Evolutionary conservation across 495 filamentous ascomycete genomes (phyloP), one percentile per base, ranked within the genome.

Genomic region (Parachaetomium inaequale): DNA sequence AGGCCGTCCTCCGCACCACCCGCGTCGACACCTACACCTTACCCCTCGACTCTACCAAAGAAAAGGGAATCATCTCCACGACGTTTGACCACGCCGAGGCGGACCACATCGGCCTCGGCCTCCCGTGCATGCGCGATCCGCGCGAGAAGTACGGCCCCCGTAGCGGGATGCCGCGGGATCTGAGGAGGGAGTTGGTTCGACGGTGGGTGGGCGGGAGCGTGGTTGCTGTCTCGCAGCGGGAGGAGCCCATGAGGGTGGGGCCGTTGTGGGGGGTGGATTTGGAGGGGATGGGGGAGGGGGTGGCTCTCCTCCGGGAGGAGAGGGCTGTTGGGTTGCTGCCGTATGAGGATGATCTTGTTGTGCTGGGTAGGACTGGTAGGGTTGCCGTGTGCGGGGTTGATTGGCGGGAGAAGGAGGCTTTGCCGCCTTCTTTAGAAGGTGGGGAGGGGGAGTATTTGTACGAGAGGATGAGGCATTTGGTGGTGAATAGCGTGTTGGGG

Each of bases 1-100:
- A 68, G 2, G n/a, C 17, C 15, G 15, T 59, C 31, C 21, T 59
- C n/a, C 55, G 58, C 36, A 47, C 17, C 46, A 50, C 51, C 14
- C 60, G 63, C 52, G 54, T 62, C 36, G 59, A 65, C 34, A 59
- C 34, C 4, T 68, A 68, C 55, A 55, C 19, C 42, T 31, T 59
- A 0, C 64, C 59, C 8, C 38, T 19, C 2, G 21, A 28, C 54
- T 23, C 36, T 11, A 17, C 36, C 14, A 5, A 17, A 11, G 25
- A 3, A 5, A 3, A 15, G 11, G 29, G 52, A 19, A 5, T 2
- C 7, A n/a, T 65, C 42, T 28, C 51, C 0, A 61, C 58, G 2
- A 49, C 7, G 0, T 65, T 65, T 38, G 38, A 43, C 32, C 62
- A 64, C 25, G 21, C 40, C 19, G 7, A 7, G 5, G 12, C 11